Evolutionary conservation across 805 yeast genomes (phyloP), one percentile per base, ranked within the genome.

Genomic region (Metschnikowia koreensis): DNA sequence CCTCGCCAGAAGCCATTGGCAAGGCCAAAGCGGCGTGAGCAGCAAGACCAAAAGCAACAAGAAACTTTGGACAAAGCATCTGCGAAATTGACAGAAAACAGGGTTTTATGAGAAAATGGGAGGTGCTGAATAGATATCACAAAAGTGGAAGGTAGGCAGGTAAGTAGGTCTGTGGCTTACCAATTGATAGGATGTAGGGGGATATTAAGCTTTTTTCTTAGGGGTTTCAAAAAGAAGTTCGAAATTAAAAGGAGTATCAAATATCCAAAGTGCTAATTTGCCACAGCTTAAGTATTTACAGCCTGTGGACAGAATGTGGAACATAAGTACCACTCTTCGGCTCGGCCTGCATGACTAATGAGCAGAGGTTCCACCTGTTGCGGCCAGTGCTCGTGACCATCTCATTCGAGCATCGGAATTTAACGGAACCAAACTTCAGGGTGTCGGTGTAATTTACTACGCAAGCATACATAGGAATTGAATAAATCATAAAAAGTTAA

Each of bases 311-410:
- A 45, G 17, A 17, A 45, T 36, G 52, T 36, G 48, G 41, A 41
- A 36, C 48, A 44, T 49, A 41, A 44, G 39, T 44, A 37, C 42
- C 48, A 17, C 45, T 15, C 16, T 16, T 31, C 27, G 11, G n/a
- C 13, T 16, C 41, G 13, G 43, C 52, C 38, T 50, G 52, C 52
- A 50, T 33, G 48, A 41, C 37, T 41, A 15, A 37, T 39, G 44
- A 40, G 48, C 48, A 49, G 48, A 36, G 41, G 45, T 36, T 41
- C 42, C 52, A 44, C 48, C 41, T 48, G 12, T 46, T 31, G 36
- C 41, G 29, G 29, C 27, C 48, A 13, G 52, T 16, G 52, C 46
- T 50, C 42, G 12, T 26, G 45, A 50, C 51, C 43, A 12, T 1
- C 12, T 27, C 17, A 41, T 11, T 15, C 3, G 6, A 37, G n/a